A percentile compares a stretch with the other conserved stretches of the same genome.
Evolutionary conservation across 2,329 filamentous ascomycete species (phyloP).

Genomic region (Neurospora crassa): DNA sequence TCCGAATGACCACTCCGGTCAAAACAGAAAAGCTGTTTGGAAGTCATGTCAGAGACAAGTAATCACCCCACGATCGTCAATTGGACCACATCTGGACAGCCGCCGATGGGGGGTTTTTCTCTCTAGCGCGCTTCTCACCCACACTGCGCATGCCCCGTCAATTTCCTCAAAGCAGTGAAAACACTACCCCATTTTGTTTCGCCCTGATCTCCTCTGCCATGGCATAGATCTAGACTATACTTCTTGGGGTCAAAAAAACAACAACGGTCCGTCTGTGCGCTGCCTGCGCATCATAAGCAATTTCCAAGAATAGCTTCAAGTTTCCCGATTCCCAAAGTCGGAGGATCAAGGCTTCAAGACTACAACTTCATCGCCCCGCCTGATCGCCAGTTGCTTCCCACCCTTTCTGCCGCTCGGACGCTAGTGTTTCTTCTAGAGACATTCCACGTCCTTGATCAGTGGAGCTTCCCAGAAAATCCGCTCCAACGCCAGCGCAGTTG

Average conservation of each 20-base stretch:
- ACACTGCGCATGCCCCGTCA: neutral
- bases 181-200: neutral
- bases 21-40: neutral
- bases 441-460: slow-evolving; percentile 35
- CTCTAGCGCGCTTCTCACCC: neutral
- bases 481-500: neutral
- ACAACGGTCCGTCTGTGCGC: neutral
- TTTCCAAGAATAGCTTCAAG: neutral
- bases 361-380: neutral
- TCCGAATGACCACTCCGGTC: neutral
- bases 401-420: slow-evolving; percentile 15
- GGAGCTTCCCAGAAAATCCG: slow-evolving; percentile 17
- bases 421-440: slow-evolving; percentile 19
- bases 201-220: neutral
- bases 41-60: neutral
- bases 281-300: neutral
- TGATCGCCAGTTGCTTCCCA: neutral
- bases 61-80: neutral
- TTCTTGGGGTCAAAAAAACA: neutral
- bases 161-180: neutral
- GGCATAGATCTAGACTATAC: neutral
- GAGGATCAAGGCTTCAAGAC: neutral
- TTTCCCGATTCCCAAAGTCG: neutral
- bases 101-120: neutral
- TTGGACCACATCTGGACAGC: neutral